Evolutionary conservation across 2,329 filamentous ascomycete genomes (phyloP), one percentile per base, ranked within the genome.

Genomic region (Ceratocystis alfenasii): DNA sequence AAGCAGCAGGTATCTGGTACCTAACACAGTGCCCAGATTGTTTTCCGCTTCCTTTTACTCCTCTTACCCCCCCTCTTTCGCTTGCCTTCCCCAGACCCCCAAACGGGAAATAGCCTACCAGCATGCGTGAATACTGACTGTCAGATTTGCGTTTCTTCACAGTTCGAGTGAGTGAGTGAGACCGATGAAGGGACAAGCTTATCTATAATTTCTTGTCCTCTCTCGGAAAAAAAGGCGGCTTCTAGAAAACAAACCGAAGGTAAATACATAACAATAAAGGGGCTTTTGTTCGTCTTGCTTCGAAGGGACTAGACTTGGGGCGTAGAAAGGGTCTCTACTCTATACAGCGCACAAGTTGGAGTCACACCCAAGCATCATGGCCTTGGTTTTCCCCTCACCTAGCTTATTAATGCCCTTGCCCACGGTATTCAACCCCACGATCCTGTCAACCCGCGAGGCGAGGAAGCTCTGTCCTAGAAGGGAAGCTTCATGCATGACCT

Each of bases 401-500:
- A 25, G 20, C 2, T 53, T 22, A 22, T 53, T 20, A 20, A 53
- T 53, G 48, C 22, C 48, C 48, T 28, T 53, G 20, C 22, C 25
- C 22, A 22, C 1, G 20, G 5, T 15, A 28, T 7, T 12, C 60
- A 36, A 28, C 36, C 60, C 28, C 63, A 36, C 63, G 33, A 41
- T 64, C 33, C 45, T 46, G 8, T 28, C n/a, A 53, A 25, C 20
- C 8, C 48, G 22, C 22, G 7, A 41, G n/a, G n/a, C 10, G 22
- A 25, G 12, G 55, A 59, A 33, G 55, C 55, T 59, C 25, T 59
- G 55, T 59, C 30, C 55, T 36, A 53, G 10, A 53, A n/a, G 28
- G 55, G 55, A 59, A 59, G 15, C 28, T 59, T 59, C 15, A 12
- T 59, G 55, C 55, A 36, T 36, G 15, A 17, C 15, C 3, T 36